Evolutionary conservation across 805 yeast genomes (phyloP).

Genomic region (Candida piceae): DNA sequence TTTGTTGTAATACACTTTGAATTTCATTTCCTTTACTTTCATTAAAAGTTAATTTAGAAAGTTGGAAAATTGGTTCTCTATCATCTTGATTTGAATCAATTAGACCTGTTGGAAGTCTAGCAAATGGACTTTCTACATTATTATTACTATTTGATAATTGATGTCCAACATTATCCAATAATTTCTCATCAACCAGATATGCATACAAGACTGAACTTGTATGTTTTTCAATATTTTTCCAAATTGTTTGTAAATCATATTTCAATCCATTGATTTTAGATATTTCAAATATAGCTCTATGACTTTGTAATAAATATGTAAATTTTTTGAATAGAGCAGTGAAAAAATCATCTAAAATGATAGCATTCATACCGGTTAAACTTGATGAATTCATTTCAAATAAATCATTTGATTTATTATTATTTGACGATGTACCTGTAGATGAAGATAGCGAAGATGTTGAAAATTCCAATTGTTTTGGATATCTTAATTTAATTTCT

Average conservation of each 20-base stretch:
- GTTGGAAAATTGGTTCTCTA: slow-evolving; percentile 31
- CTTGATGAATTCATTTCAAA: slow-evolving; percentile 14
- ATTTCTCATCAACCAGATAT: slow-evolving; percentile 33
- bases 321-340: slow-evolving; percentile 63
- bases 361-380: slow-evolving; percentile 19
- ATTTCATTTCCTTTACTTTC: slow-evolving; percentile 32
- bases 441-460: slow-evolving; percentile 4
- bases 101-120: slow-evolving; percentile 20
- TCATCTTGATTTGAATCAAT: slow-evolving; percentile 6
- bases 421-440: slow-evolving; percentile 1
- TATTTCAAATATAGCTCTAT: slow-evolving; percentile 60
- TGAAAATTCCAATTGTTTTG: slow-evolving; percentile 25
- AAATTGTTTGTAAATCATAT: slow-evolving; percentile 31
- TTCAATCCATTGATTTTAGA: slow-evolving; percentile 26
- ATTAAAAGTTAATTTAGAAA: slow-evolving; percentile 27
- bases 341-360: slow-evolving; percentile 64
- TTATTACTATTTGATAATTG: slow-evolving; percentile 8
- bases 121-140: slow-evolving; percentile 18
- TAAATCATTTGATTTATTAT: slow-evolving; percentile 5
- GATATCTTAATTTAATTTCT: slow-evolving; percentile 55
- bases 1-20: slow-evolving; percentile 44
- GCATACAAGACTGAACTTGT: slow-evolving; percentile 33
- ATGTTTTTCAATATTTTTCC: slow-evolving; percentile 40
- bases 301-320: slow-evolving; percentile 62
- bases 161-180: slow-evolving; percentile 20